Base-by-base conservation (phyloP, 768 basidiomycete species). In the Leccinum uliginosum region DNA sequence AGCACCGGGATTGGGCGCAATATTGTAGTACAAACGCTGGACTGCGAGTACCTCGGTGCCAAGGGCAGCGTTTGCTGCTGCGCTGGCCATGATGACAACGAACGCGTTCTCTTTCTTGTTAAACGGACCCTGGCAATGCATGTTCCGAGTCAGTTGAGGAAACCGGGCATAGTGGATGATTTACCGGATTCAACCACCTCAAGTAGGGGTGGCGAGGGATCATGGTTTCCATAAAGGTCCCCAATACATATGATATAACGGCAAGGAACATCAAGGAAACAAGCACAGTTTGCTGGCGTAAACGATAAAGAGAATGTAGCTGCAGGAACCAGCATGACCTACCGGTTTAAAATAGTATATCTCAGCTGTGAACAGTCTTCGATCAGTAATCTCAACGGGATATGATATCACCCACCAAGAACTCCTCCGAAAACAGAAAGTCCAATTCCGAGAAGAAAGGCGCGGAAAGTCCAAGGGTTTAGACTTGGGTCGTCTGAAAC, bases 331-430 rank as follows among this genome's bases (percentile, higher is more conserved):
- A n/a, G 46, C 6, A 11, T 23, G 14, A 51, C 64, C 50, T 58
- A 80, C 81, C 8, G 81, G 81, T 65, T 83, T 83, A 70, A 82
- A 83, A 62, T 83, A 83, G 63, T 83, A 83, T 40, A 83, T 83
- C 58, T 83, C 76, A n/a, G 81, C 80, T 81, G 55, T 40, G 51
- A 48, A 32, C 38, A 30, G 32, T 46, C n/a, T 59, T 62, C 26
- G 53, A 44, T 47, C 53, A 45, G 32, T 51, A 35, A 51, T 45
- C 35, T 23, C 43, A 14, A 40, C 6, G 15, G 35, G 50, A 43
- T 15, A 53, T 29, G 27, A 10, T 29, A 34, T 44, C 38, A 67
- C 67, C 19, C 59, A 79, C 79, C 80, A 29, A 84, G 72, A n/a
- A 80, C 76, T 50, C 80, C 79, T 55, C 82, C 80, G 50, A 83